phyloP scores from a whole-genome alignment of 2,329 filamentous ascomycete species.

The Fusarium succisae region DNA sequence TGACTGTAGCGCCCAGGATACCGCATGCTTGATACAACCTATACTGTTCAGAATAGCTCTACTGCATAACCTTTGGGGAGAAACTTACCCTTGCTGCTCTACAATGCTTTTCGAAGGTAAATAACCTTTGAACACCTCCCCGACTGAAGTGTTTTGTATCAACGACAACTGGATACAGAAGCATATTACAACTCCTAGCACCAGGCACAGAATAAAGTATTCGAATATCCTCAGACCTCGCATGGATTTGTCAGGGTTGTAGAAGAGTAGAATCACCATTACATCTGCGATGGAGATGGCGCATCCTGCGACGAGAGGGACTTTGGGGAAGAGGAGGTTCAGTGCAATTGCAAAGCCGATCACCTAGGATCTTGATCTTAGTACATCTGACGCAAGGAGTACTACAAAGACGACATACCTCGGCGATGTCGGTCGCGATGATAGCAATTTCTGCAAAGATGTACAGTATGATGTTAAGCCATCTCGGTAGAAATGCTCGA shows the following conservation, averaged over 20 bases:
- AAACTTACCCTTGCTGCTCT: slow-evolving; percentile 61
- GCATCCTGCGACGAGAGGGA: slow-evolving; percentile 74
- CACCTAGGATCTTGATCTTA: slow-evolving; percentile 50
- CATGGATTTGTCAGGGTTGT: slow-evolving; percentile 68
- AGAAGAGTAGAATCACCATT: slow-evolving; percentile 73
- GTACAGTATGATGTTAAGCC: slow-evolving; percentile 71
- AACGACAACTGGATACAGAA: slow-evolving; percentile 76
- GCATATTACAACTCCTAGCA: slow-evolving; percentile 74
- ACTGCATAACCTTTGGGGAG: rapidly evolving
- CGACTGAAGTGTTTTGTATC: slow-evolving; percentile 63
- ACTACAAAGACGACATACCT: slow-evolving; percentile 44
- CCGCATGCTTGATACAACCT: slow-evolving; percentile 73
- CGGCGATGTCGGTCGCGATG: slow-evolving; percentile 76
- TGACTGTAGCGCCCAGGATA: slow-evolving; percentile 79
- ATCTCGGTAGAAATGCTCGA: slow-evolving; percentile 70
- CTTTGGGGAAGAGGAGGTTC: slow-evolving; percentile 69
- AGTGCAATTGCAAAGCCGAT: slow-evolving; percentile 77
- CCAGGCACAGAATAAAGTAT: slow-evolving; percentile 68
- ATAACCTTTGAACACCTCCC: slow-evolving; percentile 72
- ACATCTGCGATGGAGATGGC: slow-evolving; percentile 75
- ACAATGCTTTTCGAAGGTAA: slow-evolving; percentile 68
- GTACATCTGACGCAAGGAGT: too few relatives aligned
- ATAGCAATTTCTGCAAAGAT: slow-evolving; percentile 72
- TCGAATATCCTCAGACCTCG: slow-evolving; percentile 68
- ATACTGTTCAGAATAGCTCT: rapidly evolving